Evolutionary conservation across 2,329 filamentous ascomycete genomes (phyloP), one percentile per base, ranked within the genome.

Genomic region (Madurella mycetomatis): DNA sequence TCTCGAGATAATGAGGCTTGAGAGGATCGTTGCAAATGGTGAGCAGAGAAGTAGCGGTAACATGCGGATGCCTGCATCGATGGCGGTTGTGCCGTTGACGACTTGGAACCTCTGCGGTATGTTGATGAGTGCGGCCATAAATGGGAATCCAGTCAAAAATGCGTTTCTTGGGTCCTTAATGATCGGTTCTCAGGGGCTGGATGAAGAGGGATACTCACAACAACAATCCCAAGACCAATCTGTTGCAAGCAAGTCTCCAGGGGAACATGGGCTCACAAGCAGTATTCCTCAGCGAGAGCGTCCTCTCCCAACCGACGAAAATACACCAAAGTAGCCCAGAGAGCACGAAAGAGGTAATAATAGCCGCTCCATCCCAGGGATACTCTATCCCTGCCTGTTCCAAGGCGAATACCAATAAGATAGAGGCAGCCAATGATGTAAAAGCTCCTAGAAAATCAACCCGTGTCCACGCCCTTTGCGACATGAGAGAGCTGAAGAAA

Each of bases 321-420:
- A 51, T 54, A n/a, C 65, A 18, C 45, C 65, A 65, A 2, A 64
- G 45, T 4, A 62, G 18, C 0, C 58, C 63, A 1, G 62, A 60
- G 8, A 68, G 41, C 16, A 66, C 54, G 3, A 65, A 48, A 2
- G 65, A 66, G 9, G 63, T 57, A 4, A 76, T 66, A 4, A 78
- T 69, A 5, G 69, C 56, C 0, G 67, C 66, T 42, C 70, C 73
- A 8, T 57, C 63, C 76, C 76, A 80, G 3, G 70, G 59, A 48
- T 73, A 76, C 5, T 65, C 65, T 16, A 68, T 61, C 5, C 76
- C 75, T 5, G 65, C 75, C 57, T 76, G 68, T 45, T 79, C 71
- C 13, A 79, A 65, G 1, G 71, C 74, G 40, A 76, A 73, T 15
- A 77, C 70, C n/a, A 79, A 60, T 3, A 78, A 65, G 3, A 75